phyloP scores from a whole-genome alignment of 495 filamentous ascomycete species.

The Rusavskia elegans region DNA sequence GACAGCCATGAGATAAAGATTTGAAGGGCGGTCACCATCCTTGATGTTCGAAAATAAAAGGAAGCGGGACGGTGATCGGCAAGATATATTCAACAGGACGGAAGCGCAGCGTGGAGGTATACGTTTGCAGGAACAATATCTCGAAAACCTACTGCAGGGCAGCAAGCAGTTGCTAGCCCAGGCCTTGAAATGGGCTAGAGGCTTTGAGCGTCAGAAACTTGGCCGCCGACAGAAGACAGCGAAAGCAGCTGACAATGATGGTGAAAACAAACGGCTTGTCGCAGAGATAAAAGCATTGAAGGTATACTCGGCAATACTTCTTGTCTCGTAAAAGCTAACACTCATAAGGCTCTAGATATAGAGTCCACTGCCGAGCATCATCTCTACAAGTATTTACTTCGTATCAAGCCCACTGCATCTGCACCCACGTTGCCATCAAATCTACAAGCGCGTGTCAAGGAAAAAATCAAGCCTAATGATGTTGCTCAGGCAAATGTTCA shows the following conservation, averaged over 20 bases:
- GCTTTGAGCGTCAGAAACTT: constrained; percentile 80
- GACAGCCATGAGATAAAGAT: no score
- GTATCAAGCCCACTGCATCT: constrained; percentile 51
- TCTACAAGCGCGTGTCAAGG: constrained; percentile 19
- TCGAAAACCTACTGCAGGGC: constrained; percentile 40
- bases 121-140: constrained; percentile 9
- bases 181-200: constrained; percentile 64
- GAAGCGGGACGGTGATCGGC: background rate
- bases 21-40: no score
- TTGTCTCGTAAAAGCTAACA: background rate
- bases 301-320: constrained; percentile 21
- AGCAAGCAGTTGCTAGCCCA: constrained; percentile 44
- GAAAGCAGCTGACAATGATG: constrained; percentile 29
- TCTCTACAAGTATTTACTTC: constrained; percentile 58
- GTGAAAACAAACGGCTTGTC: constrained; percentile 38
- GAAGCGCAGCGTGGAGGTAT: background rate
- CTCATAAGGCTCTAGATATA: constrained; percentile 42
- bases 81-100: background rate
- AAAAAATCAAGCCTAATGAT: constrained; percentile 24
- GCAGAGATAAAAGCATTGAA: constrained; percentile 65
- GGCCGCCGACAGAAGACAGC: constrained; percentile 59
- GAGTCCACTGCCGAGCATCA: constrained; percentile 47
- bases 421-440: constrained; percentile 27
- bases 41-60: background rate
- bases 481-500: constrained; percentile 55